A percentile compares a stretch with the other conserved stretches of the same genome.
Evolutionary conservation across 306 rosid species (phyloP).

Genomic region (Trifolium fragiferum): DNA sequence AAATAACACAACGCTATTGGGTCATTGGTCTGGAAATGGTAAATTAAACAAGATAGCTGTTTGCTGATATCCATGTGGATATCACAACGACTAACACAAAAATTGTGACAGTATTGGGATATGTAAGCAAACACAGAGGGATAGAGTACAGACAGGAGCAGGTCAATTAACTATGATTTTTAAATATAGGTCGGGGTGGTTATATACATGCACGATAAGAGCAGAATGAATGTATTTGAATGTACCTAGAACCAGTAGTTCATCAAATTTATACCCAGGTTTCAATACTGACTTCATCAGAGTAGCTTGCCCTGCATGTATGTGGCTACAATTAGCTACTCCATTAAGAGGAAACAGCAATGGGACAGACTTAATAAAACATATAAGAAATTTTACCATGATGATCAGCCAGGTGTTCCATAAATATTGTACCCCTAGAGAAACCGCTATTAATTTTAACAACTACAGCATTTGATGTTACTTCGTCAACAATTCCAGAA

Average conservation of each 20-base stretch:
- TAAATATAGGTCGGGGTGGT: neutral
- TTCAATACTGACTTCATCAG: conserved; percentile 73
- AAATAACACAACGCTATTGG: no score
- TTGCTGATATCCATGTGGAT: neutral
- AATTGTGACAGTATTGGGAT: neutral
- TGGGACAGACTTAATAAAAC: conserved; percentile 25
- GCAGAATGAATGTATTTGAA: conserved; percentile 24
- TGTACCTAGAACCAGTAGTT: conserved; percentile 80
- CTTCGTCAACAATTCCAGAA: conserved; percentile 81
- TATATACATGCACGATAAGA: conserved; percentile 4
- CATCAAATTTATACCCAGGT: conserved; percentile 86
- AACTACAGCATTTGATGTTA: conserved; percentile 61
- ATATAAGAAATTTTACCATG: conserved; percentile 58
- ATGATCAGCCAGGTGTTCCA: conserved; percentile 90
- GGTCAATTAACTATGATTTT: neutral
- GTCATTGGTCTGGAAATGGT: neutral
- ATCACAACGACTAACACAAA: neutral
- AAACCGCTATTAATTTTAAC: conserved; percentile 68
- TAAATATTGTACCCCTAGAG: conserved; percentile 75
- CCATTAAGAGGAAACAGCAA: conserved; percentile 26
- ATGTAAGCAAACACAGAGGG: neutral
- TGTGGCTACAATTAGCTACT: conserved; percentile 39
- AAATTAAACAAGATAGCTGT: conserved; percentile 13
- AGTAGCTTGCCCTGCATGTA: conserved; percentile 70
- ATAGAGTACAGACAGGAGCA: neutral